Base-by-base conservation (phyloP, 306 rosid species). In the Rosa multiflora region DNA sequence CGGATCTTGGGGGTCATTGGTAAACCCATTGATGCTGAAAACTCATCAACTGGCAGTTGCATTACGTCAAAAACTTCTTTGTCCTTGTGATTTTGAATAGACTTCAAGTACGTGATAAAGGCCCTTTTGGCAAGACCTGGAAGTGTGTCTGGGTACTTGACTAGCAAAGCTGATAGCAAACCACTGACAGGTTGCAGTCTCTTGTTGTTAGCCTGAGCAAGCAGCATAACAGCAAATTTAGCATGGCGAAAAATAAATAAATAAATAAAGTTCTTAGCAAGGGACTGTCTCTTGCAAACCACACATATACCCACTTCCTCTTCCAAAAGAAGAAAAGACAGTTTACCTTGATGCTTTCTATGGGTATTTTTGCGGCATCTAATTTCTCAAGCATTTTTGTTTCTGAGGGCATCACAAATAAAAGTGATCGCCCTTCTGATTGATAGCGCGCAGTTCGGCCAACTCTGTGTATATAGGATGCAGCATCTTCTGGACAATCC, bases 371-470 rank as follows among this genome's bases (percentile, higher is more conserved):
- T 20, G 92, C 88, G 51, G 87, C 94, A 68, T 86, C 75, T 62
- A 95, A 81, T 67, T 80, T 93, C 72, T 90, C 97, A 67, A 92
- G 90, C 97, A 95, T 92, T 82, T 85, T 86, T 68, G 56, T 85
- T 83, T 95, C 97, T 21, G 98, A 92, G 26, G 99, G 96, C 86
- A 78, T 70, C 72, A 95, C 67, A 89, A 95, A 93, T 77, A 95
- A 82, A 79, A 92, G 89, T 61, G 99, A 89, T 81, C 80, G 85
- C 83, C 99, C 99, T 77, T 67, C 84, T 76, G 97, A 90, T 39
- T 86, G 84, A 78, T 90, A 90, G 37, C 96, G 98, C 55, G 98
- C 99, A 70, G 99, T 95, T 58, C 99, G 97, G 8, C 99, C 99
- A 85, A 93, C 99, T 90, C 98, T 89, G 71, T 95, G 98, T 80